Conservation (phyloP, 2,329 filamentous ascomycete genomes). For the Colletotrichum echinochloae region DNA sequence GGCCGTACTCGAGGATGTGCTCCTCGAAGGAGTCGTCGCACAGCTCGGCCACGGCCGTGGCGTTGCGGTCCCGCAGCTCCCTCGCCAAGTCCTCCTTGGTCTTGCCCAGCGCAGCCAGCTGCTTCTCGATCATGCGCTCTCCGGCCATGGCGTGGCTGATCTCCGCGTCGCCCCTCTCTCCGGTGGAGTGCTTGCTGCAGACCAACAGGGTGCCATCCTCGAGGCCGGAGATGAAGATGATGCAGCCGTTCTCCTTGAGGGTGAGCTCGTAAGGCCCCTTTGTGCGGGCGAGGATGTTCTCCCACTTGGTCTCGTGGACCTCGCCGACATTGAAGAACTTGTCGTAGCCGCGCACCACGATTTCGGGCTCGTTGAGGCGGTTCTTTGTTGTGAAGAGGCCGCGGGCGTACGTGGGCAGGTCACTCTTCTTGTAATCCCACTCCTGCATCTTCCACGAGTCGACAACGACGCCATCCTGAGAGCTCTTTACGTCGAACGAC, state of each 20-base stretch:
- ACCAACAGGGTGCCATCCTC: constrained; percentile 91
- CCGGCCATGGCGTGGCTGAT: constrained; percentile 88
- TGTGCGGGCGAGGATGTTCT: constrained; percentile 79
- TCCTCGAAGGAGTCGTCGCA: constrained; percentile 98
- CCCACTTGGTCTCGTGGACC: constrained; percentile 84
- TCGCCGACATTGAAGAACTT: constrained; percentile 98
- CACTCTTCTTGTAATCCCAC: constrained; percentile 91
- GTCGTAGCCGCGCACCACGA: constrained; percentile 91
- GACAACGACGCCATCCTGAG: constrained; percentile 74
- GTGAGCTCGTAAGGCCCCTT: constrained; percentile 93
- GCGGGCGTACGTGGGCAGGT: constrained; percentile 91
- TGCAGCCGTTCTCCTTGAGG: constrained; percentile 99
- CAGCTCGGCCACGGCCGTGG: constrained; percentile 94
- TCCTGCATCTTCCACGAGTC: constrained; percentile 95
- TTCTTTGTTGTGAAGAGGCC: constrained; percentile 90
- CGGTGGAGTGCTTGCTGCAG: constrained; percentile 99
- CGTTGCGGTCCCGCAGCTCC: constrained; percentile 82
- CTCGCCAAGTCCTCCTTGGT: constrained; percentile 82
- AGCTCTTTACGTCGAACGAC: constrained; percentile 76
- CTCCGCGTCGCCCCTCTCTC: constrained; percentile 76
- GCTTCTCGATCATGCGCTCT: constrained; percentile 83
- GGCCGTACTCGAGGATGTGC: constrained; percentile 90
- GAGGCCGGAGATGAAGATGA: constrained; percentile 94
- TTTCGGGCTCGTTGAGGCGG: constrained; percentile 75
- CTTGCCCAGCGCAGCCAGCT: constrained; percentile 82